A percentile compares a stretch with the other conserved stretches of the same genome.
These are phyloP conservation scores for Spergularia azorica DNA, from an alignment of 179 eudicot species.

Conservation along the genomic window DNA sequence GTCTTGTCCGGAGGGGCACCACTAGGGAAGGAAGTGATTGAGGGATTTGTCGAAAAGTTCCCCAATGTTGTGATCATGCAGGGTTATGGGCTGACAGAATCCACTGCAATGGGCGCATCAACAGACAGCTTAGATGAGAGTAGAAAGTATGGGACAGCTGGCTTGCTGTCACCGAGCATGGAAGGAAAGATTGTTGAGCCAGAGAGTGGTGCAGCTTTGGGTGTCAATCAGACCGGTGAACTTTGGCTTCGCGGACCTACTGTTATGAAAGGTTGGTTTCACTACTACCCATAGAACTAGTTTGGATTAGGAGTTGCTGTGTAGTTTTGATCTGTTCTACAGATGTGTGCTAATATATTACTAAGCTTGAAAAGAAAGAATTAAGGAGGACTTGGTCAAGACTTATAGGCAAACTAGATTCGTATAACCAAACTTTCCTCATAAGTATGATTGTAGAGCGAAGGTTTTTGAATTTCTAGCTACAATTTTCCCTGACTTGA, in stretches of 20 bases:
- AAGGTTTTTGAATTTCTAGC: no score
- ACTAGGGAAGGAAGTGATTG: slow-evolving; percentile 80
- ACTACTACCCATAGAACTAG: not conserved
- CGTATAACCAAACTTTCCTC: no score
- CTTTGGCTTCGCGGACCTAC: slow-evolving; percentile 96
- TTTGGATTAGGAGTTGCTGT: not conserved
- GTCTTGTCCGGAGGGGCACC: slow-evolving; percentile 91
- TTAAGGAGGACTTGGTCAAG: no score
- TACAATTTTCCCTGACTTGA: no score
- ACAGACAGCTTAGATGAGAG: slow-evolving; percentile 87
- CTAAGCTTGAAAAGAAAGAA: no score
- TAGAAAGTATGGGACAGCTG: slow-evolving; percentile 86
- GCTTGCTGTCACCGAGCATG: slow-evolving; percentile 76
- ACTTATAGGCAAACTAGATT: no score
- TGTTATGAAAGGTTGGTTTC: slow-evolving; percentile 76
- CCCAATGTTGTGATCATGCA: slow-evolving; percentile 68
- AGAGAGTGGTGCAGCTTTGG: slow-evolving; percentile 59
- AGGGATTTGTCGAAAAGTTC: slow-evolving; percentile 78
- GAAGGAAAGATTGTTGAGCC: slow-evolving; percentile 92
- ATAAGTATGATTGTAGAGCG: no score
- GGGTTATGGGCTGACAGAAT: slow-evolving; percentile 93
- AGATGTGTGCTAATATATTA: no score
- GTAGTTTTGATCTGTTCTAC: not conserved
- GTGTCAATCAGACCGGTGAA: slow-evolving; percentile 77
- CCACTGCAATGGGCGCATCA: slow-evolving; percentile 86